Base-by-base conservation (phyloP, 140 eudicot genomes). In the Anethum foeniculum region DNA sequence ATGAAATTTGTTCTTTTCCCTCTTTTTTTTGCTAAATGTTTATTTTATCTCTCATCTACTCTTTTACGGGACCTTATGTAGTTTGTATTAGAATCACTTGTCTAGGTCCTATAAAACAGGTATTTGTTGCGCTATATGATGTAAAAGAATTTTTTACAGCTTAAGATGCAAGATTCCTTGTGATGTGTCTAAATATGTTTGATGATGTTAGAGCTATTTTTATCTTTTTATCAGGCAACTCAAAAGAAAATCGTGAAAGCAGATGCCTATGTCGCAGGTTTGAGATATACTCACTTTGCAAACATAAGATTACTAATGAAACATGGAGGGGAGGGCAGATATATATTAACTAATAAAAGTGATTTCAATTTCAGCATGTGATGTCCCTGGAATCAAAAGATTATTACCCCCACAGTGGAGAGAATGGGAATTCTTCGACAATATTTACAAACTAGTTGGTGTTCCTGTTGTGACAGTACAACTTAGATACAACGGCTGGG, bases 391-490 rank as follows among this genome's bases (percentile, higher is more conserved):
- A 76, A 95, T 95, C 75, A 92, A 95, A 88, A 92, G 92, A 86
- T 87, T 95, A 80, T 52, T 95, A 78, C 99, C 99, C 6, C 58
- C 88, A 27, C 82, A 75, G 77, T 95, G 99, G 99, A 90, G 93
- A 85, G 93, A 95, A 71, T 90, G 79, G 87, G 91, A 95, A 67
- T 92, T 95, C 86, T 95, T 95, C 39, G 94, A 92, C 60, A 85
- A 95, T 82, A 92, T 95, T 83, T 95, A 95, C 83, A 88, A 95
- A 76, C 87, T 95, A 80, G 97, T 90, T 79, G 99, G 99, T 58
- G 99, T 95, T 51, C 99, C 99, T 28, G 99, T 95, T 82, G 96
- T 95, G 69, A 95, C 99, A 46, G 99, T 95, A 79, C 99, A 95
- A 82, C 99, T 95, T 27, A 86, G 99, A 30, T 95, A 92, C 81